These are phyloP conservation scores for Clarireedia monteithiana DNA, from an alignment of 2,329 filamentous ascomycete genomes.

Conservation along the genomic window DNA sequence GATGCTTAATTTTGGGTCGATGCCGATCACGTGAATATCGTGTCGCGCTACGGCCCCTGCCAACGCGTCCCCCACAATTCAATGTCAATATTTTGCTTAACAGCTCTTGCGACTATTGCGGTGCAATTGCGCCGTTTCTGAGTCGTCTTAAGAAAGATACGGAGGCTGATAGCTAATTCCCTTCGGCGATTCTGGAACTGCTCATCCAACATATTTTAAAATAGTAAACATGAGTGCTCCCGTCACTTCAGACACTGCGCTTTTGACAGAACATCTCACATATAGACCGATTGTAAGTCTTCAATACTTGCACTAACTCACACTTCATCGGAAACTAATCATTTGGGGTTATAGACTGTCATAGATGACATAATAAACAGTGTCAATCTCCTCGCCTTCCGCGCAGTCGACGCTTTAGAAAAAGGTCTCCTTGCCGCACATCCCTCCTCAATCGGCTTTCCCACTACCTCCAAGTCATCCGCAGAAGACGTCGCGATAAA, in stretches of 20 bases:
- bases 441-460: slow-evolving; percentile 76
- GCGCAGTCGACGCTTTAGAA: slow-evolving; percentile 82
- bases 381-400: slow-evolving; percentile 87
- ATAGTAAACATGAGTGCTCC: slow-evolving; percentile 20
- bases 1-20: not conserved
- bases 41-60: slow-evolving; percentile 2
- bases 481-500: slow-evolving; percentile 38
- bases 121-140: too few relatives aligned
- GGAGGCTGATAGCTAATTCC: not conserved
- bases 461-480: slow-evolving; percentile 36
- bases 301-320: not conserved
- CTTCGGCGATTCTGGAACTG: not conserved
- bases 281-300: slow-evolving; percentile 79
- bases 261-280: slow-evolving; percentile 91
- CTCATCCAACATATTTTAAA: not conserved
- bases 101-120: not conserved
- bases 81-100: not conserved
- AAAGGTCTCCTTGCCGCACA: slow-evolving; percentile 67
- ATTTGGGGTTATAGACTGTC: slow-evolving; percentile 53
- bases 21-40: too few relatives aligned
- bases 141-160: too few relatives aligned
- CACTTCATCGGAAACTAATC: slow-evolving; percentile 6
- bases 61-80: slow-evolving; percentile 7
- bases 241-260: slow-evolving; percentile 39
- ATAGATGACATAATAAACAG: slow-evolving; percentile 98